Conservation (phyloP, 1,284 basidiomycete genomes). For the Marasmius oreades region DNA sequence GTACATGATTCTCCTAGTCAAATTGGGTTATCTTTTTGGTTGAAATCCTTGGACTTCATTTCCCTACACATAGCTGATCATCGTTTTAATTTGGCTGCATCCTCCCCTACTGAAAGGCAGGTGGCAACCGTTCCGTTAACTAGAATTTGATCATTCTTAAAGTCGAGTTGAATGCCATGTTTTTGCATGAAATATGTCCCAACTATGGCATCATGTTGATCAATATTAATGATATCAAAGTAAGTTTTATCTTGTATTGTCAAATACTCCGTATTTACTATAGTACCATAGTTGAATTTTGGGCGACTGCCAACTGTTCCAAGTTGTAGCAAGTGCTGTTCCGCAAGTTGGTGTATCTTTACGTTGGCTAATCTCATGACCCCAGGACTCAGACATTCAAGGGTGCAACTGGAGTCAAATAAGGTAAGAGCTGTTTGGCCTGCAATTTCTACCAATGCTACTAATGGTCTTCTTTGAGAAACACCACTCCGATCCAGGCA, state of each 20-base stretch:
- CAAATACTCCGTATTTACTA: constrained; percentile 14
- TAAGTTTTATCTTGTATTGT: constrained; percentile 17
- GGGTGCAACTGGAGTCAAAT: constrained; percentile 17
- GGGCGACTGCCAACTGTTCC: constrained; percentile 15
- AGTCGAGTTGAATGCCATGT: constrained; percentile 23
- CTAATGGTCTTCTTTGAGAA: constrained; percentile 1
- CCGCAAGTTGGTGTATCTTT: constrained; percentile 7
- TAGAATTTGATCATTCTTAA: constrained; percentile 17
- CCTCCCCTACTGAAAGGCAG: constrained; percentile 14
- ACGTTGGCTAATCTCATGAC: constrained; percentile 8
- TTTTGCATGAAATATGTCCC: constrained; percentile 26
- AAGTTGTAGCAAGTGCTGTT: constrained; percentile 14
- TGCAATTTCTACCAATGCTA: constrained; percentile 5
- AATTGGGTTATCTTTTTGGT: background rate
- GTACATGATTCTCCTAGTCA: background rate
- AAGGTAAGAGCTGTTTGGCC: constrained; percentile 9
- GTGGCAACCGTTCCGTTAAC: constrained; percentile 7
- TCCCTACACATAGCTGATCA: constrained; percentile 9
- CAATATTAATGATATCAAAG: constrained; percentile 29
- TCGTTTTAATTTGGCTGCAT: constrained; percentile 4
- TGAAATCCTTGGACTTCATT: background rate
- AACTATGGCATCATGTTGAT: constrained; percentile 27
- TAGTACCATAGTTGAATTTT: constrained; percentile 13
- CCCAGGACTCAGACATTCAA: constrained; percentile 10
- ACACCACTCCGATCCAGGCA: background rate